Base-by-base conservation (phyloP, 2,329 filamentous ascomycete species). In the Fusarium kyushuense region DNA sequence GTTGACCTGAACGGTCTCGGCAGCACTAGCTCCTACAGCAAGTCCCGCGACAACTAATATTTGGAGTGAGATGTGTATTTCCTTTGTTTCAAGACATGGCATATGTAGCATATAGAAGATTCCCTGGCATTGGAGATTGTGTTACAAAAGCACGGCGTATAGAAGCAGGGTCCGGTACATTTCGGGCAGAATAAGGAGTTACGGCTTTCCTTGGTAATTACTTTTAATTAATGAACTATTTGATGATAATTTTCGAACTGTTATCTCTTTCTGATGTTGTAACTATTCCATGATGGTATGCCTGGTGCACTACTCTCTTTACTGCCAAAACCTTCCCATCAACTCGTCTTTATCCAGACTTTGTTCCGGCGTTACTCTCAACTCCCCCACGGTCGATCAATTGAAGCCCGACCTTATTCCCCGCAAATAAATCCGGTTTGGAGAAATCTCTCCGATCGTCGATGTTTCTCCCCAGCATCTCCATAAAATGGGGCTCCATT, bases 101-200 rank as follows among this genome's bases (percentile, higher is more conserved):
- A 65, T 51, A 19, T 64, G 61, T 59, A 64, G 46, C 60, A 64
- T 64, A 63, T 65, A 64, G 59, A 60, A 58, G 53, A 65, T 64
- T 64, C 53, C 35, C 46, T 33, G 46, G 46, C 30, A 58, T 49
- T 38, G 57, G 30, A 53, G 23, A 45, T 42, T 43, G 57, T 63
- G 40, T 58, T 63, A 57, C 27, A 64, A 49, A 64, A 64, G 59
- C 60, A 59, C 16, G 59, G 61, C 61, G 59, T 27, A 40, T 64
- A 59, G 45, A 53, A 19, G 59, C 29, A 52, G 53, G 30, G 46
- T 38, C 46, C 19, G 61, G 35, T 17, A 51, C n/a, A 16, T 35
- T 21, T 21, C 23, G 35, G 42, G 13, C 3, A 38, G 47, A 46
- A 62, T 23, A 62, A 13, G 61, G 61, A 56, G 61, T 64, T n/a